Conservation (phyloP, 441 rosid genomes). For the Aleurites moluccanus region DNA sequence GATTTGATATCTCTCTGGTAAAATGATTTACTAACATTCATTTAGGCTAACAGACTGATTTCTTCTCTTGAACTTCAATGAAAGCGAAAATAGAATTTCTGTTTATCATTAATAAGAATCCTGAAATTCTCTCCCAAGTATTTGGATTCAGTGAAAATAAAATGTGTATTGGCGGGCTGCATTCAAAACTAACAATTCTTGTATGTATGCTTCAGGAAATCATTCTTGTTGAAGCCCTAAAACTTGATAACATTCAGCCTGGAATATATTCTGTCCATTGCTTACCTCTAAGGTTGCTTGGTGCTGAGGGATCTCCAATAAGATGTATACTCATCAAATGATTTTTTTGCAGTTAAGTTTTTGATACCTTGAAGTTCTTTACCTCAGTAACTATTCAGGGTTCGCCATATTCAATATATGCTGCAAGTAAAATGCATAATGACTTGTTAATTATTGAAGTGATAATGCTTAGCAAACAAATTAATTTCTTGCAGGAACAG, state of each 20-base stretch:
- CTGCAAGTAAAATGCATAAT: neutral
- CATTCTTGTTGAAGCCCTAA: conserved; percentile 66
- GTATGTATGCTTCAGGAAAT: conserved; percentile 45
- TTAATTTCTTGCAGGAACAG: neutral
- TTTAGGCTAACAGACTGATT: neutral
- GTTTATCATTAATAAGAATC: neutral
- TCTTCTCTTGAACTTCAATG: neutral
- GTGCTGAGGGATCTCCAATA: conserved; percentile 63
- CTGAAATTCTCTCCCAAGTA: neutral
- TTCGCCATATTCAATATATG: neutral
- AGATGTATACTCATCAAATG: conserved; percentile 74
- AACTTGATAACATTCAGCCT: conserved; percentile 53
- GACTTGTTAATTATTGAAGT: neutral
- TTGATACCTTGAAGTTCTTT: neutral
- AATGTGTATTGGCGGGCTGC: neutral
- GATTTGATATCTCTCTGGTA: neutral
- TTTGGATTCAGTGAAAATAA: neutral
- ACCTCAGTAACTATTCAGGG: neutral
- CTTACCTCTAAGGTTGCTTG: conserved; percentile 58
- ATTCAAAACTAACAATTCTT: neutral
- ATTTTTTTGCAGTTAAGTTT: conserved; percentile 17
- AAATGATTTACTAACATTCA: neutral
- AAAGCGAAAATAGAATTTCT: neutral
- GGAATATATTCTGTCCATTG: conserved; percentile 62
- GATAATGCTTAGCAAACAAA: neutral